A percentile compares a stretch with the other conserved stretches of the same genome.
Evolutionary conservation across 306 rosid species (phyloP).

Genomic region (Neltuma alba): DNA sequence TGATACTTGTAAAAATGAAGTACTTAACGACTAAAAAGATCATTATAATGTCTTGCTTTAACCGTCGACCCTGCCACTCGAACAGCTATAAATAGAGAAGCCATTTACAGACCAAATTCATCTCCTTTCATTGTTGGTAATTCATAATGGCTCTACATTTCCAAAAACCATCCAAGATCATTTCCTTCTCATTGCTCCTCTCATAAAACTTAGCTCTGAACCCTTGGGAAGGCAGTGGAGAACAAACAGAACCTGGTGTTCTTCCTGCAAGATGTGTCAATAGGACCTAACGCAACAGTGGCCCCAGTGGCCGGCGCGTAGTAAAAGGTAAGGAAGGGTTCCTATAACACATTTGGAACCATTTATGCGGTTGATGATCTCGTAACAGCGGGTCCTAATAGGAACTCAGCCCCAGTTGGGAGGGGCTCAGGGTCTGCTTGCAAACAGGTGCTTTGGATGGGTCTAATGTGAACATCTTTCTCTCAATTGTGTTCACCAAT

Average conservation of each 20-base stretch:
- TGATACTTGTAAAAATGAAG: not conserved
- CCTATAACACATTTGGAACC: slow-evolving; percentile 42
- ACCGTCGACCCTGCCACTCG: not conserved
- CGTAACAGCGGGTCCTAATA: not conserved
- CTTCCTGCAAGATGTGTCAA: slow-evolving; percentile 41
- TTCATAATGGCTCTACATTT: slow-evolving; percentile 1
- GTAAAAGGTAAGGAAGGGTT: slow-evolving; percentile 36
- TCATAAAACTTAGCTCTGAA: not conserved
- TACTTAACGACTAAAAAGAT: not conserved
- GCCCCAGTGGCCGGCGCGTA: slow-evolving; percentile 28
- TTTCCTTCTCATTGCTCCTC: not conserved
- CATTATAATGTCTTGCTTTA: not conserved
- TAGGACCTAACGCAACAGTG: slow-evolving; percentile 38
- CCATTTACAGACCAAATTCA: not conserved
- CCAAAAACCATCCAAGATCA: not conserved
- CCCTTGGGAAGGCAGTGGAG: not conserved
- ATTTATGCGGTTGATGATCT: slow-evolving; percentile 47
- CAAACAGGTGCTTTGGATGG: slow-evolving; percentile 26
- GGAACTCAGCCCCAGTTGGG: slow-evolving; percentile 12
- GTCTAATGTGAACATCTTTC: slow-evolving; percentile 1
- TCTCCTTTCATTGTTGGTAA: not conserved
- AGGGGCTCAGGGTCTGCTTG: slow-evolving; percentile 39
- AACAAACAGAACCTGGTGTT: slow-evolving; percentile 36
- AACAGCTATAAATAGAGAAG: not conserved
- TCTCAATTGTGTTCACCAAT: slow-evolving; percentile 46